phyloP scores from a whole-genome alignment of 805 yeast species.

The Maudiozyma saulgeensis region DNA sequence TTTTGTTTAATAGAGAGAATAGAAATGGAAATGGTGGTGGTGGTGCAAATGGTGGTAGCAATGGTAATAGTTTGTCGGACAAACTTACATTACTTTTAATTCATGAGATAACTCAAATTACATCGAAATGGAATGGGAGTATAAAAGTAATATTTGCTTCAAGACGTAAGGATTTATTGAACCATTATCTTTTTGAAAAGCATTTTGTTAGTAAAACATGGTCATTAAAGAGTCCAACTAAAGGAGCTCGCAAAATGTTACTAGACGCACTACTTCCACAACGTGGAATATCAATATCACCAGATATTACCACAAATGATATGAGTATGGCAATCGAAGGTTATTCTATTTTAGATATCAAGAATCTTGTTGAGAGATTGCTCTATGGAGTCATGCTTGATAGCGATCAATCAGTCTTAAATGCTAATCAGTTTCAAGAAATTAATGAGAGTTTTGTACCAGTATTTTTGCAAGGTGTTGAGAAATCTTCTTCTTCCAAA shows the following conservation, averaged over 20 bases:
- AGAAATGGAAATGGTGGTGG: slow-evolving; percentile 12
- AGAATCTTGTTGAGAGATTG: slow-evolving; percentile 60
- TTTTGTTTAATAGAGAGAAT: slow-evolving; percentile 33
- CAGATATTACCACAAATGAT: slow-evolving; percentile 37
- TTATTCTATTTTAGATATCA: slow-evolving; percentile 73
- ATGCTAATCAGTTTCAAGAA: slow-evolving; percentile 26
- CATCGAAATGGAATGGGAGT: slow-evolving; percentile 27
- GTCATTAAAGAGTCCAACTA: slow-evolving; percentile 60
- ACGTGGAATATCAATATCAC: slow-evolving; percentile 4
- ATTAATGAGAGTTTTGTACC: slow-evolving; percentile 70
- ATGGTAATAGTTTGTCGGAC: slow-evolving; percentile 33
- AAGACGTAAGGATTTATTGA: slow-evolving; percentile 53
- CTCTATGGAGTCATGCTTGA: slow-evolving; percentile 35
- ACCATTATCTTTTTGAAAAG: slow-evolving; percentile 49
- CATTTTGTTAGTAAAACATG: slow-evolving; percentile 61
- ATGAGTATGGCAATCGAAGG: slow-evolving; percentile 75
- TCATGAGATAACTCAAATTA: slow-evolving; percentile 35
- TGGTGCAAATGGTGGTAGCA: slow-evolving; percentile 43
- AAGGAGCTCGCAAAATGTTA: slow-evolving; percentile 44
- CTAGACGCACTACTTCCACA: slow-evolving; percentile 35
- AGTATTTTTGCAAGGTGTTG: slow-evolving; percentile 75
- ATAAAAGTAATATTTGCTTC: slow-evolving; percentile 56
- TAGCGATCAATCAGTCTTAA: neutral
- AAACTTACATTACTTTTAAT: slow-evolving; percentile 59
- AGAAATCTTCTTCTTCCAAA: slow-evolving; percentile 19